phyloP scores from a whole-genome alignment of 2,329 filamentous ascomycete species.

The Fusarium nurragi region DNA sequence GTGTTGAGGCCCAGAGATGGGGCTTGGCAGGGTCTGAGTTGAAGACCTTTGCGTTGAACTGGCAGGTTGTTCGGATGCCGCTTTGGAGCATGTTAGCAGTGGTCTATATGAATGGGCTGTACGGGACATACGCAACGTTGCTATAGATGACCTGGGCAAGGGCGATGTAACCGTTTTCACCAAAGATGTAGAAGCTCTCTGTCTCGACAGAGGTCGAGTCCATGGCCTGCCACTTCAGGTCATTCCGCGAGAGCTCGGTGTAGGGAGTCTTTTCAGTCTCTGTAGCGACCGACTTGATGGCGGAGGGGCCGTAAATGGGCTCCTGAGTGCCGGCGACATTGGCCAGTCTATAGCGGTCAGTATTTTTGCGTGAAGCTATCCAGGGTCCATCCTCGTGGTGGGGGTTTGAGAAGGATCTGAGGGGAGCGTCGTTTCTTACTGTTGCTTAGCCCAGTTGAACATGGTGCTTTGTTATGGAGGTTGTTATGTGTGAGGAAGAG shows the following conservation, averaged over 20 bases:
- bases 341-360: slow-evolving; percentile 62
- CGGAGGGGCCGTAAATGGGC: slow-evolving; percentile 90
- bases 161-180: slow-evolving; percentile 78
- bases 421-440: slow-evolving; percentile 63
- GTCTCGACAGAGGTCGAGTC: slow-evolving; percentile 93
- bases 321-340: slow-evolving; percentile 95
- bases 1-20: slow-evolving; percentile 84
- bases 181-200: slow-evolving; percentile 90
- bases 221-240: slow-evolving; percentile 84
- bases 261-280: slow-evolving; percentile 82
- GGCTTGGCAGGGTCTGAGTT: slow-evolving; percentile 76
- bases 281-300: slow-evolving; percentile 84
- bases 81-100: slow-evolving; percentile 57
- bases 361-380: slow-evolving; percentile 19
- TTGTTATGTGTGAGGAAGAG: neutral
- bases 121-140: slow-evolving; percentile 81
- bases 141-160: slow-evolving; percentile 96
- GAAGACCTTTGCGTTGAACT: slow-evolving; percentile 96
- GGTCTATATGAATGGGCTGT: neutral
- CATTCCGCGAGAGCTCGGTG: slow-evolving; percentile 79
- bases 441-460: slow-evolving; percentile 96
- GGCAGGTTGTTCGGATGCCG: slow-evolving; percentile 87
- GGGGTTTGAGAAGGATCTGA: slow-evolving; percentile 12
- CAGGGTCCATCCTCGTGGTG: slow-evolving; percentile 16
- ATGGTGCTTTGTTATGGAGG: slow-evolving; percentile 58